Percentiles rank a stretch among this genome's conserved stretches.
Conservation (phyloP, 345 rosid species). For the Orychophragmus violaceus region DNA sequence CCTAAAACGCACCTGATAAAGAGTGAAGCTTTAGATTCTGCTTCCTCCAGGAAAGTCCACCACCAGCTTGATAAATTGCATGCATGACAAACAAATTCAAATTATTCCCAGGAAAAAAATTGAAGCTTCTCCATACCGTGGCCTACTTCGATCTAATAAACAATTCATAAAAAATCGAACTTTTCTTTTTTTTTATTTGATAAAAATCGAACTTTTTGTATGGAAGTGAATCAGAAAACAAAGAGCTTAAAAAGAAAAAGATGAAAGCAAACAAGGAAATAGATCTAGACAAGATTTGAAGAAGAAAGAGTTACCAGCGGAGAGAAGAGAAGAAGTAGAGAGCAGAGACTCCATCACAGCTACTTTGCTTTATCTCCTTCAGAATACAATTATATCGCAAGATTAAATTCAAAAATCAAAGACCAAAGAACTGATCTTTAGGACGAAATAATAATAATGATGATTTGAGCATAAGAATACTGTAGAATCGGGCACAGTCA, state of each 20-base stretch:
- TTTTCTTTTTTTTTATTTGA: not conserved
- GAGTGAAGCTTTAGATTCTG: conserved; percentile 26
- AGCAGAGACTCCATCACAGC: conserved; percentile 55
- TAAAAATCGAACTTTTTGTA: not conserved
- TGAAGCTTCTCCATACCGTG: not conserved
- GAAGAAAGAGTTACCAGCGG: conserved; percentile 35
- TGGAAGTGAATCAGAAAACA: conserved; percentile 5
- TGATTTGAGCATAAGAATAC: not conserved
- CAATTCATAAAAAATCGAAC: not conserved
- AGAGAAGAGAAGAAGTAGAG: conserved; percentile 30
- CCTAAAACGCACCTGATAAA: conserved; percentile 21
- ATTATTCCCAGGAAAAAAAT: not conserved
- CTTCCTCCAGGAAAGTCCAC: conserved; percentile 23
- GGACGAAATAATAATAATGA: not conserved
- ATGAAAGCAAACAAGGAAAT: not conserved
- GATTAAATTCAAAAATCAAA: not conserved
- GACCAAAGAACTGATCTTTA: not conserved
- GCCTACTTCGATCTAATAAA: conserved; percentile 1
- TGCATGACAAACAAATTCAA: conserved; percentile 22
- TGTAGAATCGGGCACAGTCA: not conserved
- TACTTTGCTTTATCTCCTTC: not conserved
- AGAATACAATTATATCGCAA: not conserved
- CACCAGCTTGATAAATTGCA: conserved; percentile 24
- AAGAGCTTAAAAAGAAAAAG: not conserved
- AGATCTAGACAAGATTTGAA: not conserved